phyloP scores from a whole-genome alignment of 2,329 filamentous ascomycete species.

The Fusarium sp. region DNA sequence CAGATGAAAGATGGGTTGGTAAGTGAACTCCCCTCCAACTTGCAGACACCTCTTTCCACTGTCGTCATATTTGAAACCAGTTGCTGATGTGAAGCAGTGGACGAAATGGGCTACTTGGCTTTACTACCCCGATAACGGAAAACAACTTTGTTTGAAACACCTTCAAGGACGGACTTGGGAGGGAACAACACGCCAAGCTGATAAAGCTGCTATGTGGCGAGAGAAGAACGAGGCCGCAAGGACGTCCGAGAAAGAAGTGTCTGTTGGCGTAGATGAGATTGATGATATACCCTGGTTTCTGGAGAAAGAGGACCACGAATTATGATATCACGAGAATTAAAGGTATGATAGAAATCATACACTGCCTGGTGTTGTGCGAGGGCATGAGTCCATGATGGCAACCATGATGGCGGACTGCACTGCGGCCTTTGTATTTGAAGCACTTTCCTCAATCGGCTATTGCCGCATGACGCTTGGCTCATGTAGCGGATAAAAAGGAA shows the following conservation, averaged over 20 bases:
- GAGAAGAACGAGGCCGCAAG: conserved; percentile 11
- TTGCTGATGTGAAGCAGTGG: conserved; percentile 49
- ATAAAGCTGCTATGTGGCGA: conserved; percentile 33
- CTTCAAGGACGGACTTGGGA: conserved; percentile 63
- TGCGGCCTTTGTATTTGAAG: not conserved
- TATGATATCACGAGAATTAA: not conserved
- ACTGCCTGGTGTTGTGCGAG: not conserved
- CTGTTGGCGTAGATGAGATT: not conserved
- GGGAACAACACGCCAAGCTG: conserved; percentile 45
- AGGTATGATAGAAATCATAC: not conserved
- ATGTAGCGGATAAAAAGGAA: conserved; percentile 1
- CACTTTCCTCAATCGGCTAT: not conserved
- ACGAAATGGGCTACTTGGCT: conserved; percentile 66
- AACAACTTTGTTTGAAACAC: conserved; percentile 59
- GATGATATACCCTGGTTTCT: not conserved
- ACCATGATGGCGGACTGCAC: not conserved
- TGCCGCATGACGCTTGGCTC: not conserved
- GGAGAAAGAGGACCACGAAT: not conserved
- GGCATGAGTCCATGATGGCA: not conserved
- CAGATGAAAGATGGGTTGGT: conserved; percentile 65
- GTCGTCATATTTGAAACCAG: accelerated
- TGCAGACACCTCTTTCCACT: accelerated
- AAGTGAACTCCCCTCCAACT: not conserved
- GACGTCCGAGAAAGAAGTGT: not conserved
- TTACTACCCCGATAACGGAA: conserved; percentile 62